phyloP scores from a whole-genome alignment of 2,329 filamentous ascomycete genomes.

The Escovopsis sp. region DNA sequence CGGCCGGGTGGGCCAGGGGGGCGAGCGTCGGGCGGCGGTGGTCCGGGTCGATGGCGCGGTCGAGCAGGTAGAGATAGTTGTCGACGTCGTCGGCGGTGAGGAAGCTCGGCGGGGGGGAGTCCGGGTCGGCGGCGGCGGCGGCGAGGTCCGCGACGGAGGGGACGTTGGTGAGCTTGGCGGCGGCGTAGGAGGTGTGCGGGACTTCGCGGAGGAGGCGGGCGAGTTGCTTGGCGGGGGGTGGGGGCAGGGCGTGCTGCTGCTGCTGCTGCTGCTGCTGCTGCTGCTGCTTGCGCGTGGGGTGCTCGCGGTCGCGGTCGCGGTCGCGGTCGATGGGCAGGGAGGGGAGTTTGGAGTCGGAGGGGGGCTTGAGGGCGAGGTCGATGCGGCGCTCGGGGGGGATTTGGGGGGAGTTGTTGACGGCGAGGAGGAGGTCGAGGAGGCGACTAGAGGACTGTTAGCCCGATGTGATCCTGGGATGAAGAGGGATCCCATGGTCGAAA shows the following conservation, averaged over 20 bases:
- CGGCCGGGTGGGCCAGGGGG: conserved; percentile 26
- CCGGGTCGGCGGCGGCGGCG: conserved; percentile 33
- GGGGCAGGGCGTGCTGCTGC: too few relatives aligned
- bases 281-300: conserved; percentile 24
- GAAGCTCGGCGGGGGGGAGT: conserved; percentile 47
- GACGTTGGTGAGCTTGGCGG: conserved; percentile 50
- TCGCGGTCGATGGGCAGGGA: conserved; percentile 16
- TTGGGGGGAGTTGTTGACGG: conserved; percentile 73
- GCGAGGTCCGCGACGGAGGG: conserved; percentile 33
- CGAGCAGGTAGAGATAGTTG: conserved; percentile 54
- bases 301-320: conserved; percentile 4
- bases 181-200: conserved; percentile 33
- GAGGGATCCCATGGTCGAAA: too few relatives aligned
- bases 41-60: conserved; percentile 31
- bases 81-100: conserved; percentile 56
- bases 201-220: conserved; percentile 35
- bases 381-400: conserved; percentile 61
- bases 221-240: conserved; percentile 29
- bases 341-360: conserved; percentile 23
- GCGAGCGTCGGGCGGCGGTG: conserved; percentile 34
- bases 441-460: conserved; percentile 39
- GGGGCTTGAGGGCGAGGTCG: conserved; percentile 43
- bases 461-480: conserved; percentile 3
- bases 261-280: too few relatives aligned
- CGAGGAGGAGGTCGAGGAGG: conserved; percentile 73